Base-by-base conservation (phyloP, 306 rosid genomes). In the Dalbergia cochinchinensis region DNA sequence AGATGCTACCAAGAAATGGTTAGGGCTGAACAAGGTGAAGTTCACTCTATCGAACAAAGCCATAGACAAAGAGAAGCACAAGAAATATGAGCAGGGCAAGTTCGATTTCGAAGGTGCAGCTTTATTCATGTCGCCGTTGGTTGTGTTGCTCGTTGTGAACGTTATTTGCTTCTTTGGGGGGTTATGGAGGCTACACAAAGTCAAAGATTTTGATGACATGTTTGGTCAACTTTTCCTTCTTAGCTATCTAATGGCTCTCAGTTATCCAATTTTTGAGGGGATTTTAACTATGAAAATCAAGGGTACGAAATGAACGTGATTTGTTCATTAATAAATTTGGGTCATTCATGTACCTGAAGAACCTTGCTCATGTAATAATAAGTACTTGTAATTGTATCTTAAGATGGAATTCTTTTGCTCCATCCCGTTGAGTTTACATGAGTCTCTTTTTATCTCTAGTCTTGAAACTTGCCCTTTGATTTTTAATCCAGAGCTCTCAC, bases 401-500 rank as follows among this genome's bases (percentile, higher is more conserved):
- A 6, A 4, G 41, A 37, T 37, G 41, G 41, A 37, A 37, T 6
- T 37, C 41, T 37, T 37, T 37, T 37, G 6, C 41, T 37, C 41
- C 41, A 37, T 37, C 41, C 5, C 5, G 41, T 37, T 37, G 41
- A 37, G 7, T 7, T 37, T 37, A 37, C 41, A 37, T 37, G 41
- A 37, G 7, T 37, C 41, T 37, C 7, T 4, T 37, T 37, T 37
- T 37, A 37, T 4, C 41, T 37, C 6, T 4, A 0, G 41, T 26
- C 31, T 26, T 26, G 31, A 26, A 26, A 26, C 31, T 26, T 1
- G 31, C 31, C 31, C 31, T 26, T 26, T 26, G 31, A 26, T 26
- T 26, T 26, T 26, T 26, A 26, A 26, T 26, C 31, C 78, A 5
- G 99, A 88, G 82, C 99, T 95, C 83, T 95, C 99, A 26, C 31